Base-by-base conservation (phyloP, 2,329 filamentous ascomycete species). In the Mollisiaceae sp. region DNA sequence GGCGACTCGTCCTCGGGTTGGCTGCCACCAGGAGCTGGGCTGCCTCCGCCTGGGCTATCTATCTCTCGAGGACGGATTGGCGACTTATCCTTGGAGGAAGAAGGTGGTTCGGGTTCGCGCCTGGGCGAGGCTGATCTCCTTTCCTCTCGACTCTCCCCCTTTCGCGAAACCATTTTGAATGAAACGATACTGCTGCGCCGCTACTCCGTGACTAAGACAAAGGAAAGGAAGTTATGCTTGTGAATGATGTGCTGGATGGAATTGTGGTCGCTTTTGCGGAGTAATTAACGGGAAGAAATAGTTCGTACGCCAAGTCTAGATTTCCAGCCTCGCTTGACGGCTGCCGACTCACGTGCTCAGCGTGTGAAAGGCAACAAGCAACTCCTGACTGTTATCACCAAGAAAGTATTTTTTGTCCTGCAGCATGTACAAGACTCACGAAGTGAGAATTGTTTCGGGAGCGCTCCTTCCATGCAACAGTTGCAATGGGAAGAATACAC, bases 131-230 rank as follows among this genome's bases (percentile, higher is more conserved):
- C 61, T 66, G 61, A 62, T 55, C 54, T 35, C 36, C 60, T 57
- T 22, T 54, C 50, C 38, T 47, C 63, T 54, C 15, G 41, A 27
- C 43, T 39, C 35, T 45, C 35, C 47, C 43, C 47, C 45, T 60
- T 38, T 57, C 60, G 35, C 27, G 67, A 64, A 55, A 66, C 56
- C 68, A 70, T 70, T 41, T 38, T 60, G 35, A n/a, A 39, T 43
- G 14, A 27, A 54, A 6, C 4, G 50, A 60, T 43, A 22, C 35
- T 22, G 55, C 35, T 65, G 27, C 64, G 47, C 60, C 57, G 24
- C 27, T 55, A 52, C 39, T 64, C 41, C 56, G 35, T 36, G 55
- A n/a, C 43, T 24, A 15, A 55, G 50, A 69, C 65, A 67, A 70
- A 70, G 20, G 65, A 70, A 70, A 68, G 24, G 39, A 8, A 24